Base-by-base conservation (phyloP, 208 protist species). In the Strigomonas culicis region DNA sequence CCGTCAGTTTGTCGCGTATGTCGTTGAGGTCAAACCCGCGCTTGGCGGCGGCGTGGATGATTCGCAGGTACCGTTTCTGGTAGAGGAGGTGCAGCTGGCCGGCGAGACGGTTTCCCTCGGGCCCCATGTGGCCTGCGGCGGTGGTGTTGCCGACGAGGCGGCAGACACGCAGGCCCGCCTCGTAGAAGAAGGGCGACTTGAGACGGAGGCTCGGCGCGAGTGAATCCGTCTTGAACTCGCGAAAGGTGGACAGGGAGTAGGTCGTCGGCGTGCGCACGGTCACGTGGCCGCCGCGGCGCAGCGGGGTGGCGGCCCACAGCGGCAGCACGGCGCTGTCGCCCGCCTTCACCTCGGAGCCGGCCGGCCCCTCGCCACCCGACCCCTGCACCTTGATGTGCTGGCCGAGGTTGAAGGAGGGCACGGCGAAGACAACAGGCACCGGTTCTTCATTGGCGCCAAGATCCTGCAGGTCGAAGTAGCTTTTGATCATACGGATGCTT, bases 401-500 rank as follows among this genome's bases (percentile, higher is more conserved):
- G 27, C 63, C 78, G 1, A 84, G 24, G 28, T 57, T 73, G 53
- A 84, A 84, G 4, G 65, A 72, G 11, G 78, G 61, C 22, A 67
- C 60, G 10, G 66, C 41, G 46, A 84, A 84, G 19, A 62, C 77
- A 25, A 80, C 74, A 30, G 78, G 74, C 17, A 84, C 59, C 13
- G 53, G 44, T 49, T 78, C 70, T 49, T 84, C 78, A 60, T 72
- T 55, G 1, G 72, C 49, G 3, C 75, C 63, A 53, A 92, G 80
- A 49, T 78, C 74, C 22, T 76, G 57, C 19, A 92, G 59, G 56
- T 92, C 80, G 75, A 92, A 92, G 56, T 92, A 86, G 53, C 68
- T 87, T 34, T 75, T 77, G 17, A 92, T 85, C 84, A 90, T 90
- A n/a, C n/a, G n/a, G n/a, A n/a, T n/a, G n/a, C n/a, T n/a, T n/a